Conservation (phyloP, 495 filamentous ascomycete species). For the Chaetomium fimeti region DNA sequence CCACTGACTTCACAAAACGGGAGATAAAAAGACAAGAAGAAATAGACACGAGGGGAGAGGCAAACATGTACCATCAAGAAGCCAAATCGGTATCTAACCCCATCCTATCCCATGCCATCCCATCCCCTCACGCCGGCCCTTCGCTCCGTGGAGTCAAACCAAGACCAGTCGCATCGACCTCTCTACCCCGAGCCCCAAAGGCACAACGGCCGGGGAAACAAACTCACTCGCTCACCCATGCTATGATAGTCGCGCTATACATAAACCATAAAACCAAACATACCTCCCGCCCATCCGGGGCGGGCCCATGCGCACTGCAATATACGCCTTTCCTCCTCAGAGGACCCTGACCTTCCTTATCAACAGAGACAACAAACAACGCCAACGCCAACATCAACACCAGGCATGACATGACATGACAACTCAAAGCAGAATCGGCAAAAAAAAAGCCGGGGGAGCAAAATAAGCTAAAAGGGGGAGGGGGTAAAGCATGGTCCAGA, state of each 20-base stretch:
- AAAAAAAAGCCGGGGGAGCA: background rate
- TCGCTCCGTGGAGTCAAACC: background rate
- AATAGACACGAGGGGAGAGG: background rate
- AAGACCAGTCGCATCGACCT: background rate
- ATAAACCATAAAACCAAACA: too few relatives aligned
- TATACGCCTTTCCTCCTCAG: too few relatives aligned
- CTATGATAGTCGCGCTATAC: too few relatives aligned
- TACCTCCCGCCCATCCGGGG: too few relatives aligned
- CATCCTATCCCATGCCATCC: background rate
- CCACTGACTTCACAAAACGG: too few relatives aligned
- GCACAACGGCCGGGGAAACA: background rate
- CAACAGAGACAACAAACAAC: too few relatives aligned
- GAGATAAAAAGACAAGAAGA: background rate
- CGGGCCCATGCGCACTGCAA: too few relatives aligned
- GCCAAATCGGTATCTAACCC: background rate
- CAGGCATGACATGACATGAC: too few relatives aligned
- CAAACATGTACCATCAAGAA: background rate
- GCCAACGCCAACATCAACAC: too few relatives aligned
- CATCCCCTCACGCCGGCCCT: background rate
- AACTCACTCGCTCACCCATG: background rate
- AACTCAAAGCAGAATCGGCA: too few relatives aligned
- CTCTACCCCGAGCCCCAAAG: background rate
- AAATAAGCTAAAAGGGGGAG: background rate
- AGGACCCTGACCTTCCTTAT: too few relatives aligned
- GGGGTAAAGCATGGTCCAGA: background rate